Conservation (phyloP, 2,329 filamentous ascomycete genomes). For the Eurotiales sp. region DNA sequence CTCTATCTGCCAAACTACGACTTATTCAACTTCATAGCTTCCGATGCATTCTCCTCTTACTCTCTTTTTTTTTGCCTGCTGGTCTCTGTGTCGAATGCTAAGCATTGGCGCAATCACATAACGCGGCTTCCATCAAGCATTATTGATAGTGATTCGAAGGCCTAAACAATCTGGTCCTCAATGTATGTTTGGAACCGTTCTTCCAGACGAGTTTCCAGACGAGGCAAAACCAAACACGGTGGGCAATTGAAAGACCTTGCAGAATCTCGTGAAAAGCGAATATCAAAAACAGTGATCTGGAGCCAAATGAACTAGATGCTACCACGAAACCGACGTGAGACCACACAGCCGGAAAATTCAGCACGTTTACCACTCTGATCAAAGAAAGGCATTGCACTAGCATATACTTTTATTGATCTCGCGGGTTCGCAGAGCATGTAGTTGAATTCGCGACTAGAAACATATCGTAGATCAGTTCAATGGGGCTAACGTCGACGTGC, state of each 20-base stretch:
- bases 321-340: slow-evolving; percentile 54
- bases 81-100: too few species aligned
- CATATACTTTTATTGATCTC: slow-evolving; percentile 51
- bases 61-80: too few species aligned
- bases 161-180: slow-evolving; percentile 38
- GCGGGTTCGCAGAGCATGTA: slow-evolving; percentile 56
- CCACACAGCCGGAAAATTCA: too few species aligned
- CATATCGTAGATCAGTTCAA: slow-evolving; percentile 58
- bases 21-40: too few species aligned
- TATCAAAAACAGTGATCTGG: slow-evolving; percentile 60
- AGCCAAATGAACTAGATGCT: slow-evolving; percentile 68
- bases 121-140: slow-evolving; percentile 52
- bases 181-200: slow-evolving; percentile 41
- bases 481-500: slow-evolving; percentile 51
- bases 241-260: slow-evolving; percentile 58
- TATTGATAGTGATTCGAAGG: slow-evolving; percentile 41
- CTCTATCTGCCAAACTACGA: too few species aligned
- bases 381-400: too few species aligned
- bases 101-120: too few species aligned
- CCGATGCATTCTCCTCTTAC: too few species aligned
- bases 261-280: slow-evolving; percentile 62
- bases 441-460: slow-evolving; percentile 64
- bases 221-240: slow-evolving; percentile 64
- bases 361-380: too few species aligned
- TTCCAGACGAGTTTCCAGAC: too few species aligned